Evolutionary conservation across 257 asterid genomes (phyloP).

Genomic region (Eucommia ulmoides): DNA sequence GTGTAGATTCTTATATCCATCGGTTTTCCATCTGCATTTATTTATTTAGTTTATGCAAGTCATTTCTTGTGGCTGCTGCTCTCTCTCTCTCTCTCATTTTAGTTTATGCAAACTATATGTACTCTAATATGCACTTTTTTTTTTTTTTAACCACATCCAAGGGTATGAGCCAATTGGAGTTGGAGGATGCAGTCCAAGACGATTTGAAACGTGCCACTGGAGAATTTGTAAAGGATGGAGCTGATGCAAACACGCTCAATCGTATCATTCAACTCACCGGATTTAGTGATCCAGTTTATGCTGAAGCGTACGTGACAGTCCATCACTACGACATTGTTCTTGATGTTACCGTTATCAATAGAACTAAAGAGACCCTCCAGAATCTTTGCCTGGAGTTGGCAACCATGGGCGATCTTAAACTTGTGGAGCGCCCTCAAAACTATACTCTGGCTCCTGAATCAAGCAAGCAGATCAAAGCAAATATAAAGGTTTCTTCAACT

Average conservation of each 20-base stretch:
- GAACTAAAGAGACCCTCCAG: constrained; percentile 93
- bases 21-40: too few species aligned
- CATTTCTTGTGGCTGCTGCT: too few species aligned
- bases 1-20: too few species aligned
- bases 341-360: constrained; percentile 78
- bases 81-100: too few species aligned
- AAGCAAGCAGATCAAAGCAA: constrained; percentile 91
- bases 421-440: constrained; percentile 96
- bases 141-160: too few species aligned
- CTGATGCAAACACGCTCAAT: constrained; percentile 76
- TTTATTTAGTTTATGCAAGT: too few species aligned
- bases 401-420: constrained; percentile 96
- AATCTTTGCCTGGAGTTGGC: constrained; percentile 92
- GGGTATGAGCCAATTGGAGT: constrained; percentile 97
- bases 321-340: constrained; percentile 92
- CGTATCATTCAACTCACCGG: constrained; percentile 92
- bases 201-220: constrained; percentile 96
- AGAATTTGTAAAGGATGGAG: constrained; percentile 68
- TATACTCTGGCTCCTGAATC: constrained; percentile 83
- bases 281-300: constrained; percentile 95
- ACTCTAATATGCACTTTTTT: too few species aligned
- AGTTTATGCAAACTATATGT: too few species aligned
- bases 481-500: constrained; percentile 91
- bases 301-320: constrained; percentile 92
- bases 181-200: constrained; percentile 90